Base-by-base conservation (phyloP, 2,329 filamentous ascomycete genomes). In the Fusarium bulbicola region DNA sequence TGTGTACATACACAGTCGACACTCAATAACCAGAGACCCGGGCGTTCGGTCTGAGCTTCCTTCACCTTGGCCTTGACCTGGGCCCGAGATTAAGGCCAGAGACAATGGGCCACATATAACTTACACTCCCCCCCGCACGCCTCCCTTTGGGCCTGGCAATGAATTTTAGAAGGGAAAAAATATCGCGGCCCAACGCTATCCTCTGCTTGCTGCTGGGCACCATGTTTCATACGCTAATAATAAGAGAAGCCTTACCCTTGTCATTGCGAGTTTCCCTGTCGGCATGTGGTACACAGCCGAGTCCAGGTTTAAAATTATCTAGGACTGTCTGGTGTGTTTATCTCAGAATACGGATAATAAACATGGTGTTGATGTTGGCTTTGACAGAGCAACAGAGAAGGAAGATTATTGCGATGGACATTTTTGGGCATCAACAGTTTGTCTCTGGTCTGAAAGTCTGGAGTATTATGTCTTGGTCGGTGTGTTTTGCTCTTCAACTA, bases 221-320 rank as follows among this genome's bases (percentile, higher is more conserved):
- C 75, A 73, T 76, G 74, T 76, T 77, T 76, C 74, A 73, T 74
- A 77, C 68, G 70, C 75, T 76, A 76, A 76, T 74, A 74, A 74
- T 64, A 68, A 74, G 63, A 68, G 74, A 76, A 72, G 62, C 64
- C 65, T 66, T 58, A 60, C 69, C 73, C 71, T 68, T 76, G 73
- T 65, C 57, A 68, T 42, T 52, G 63, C 61, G 49, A 71, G 59
- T 75, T 54, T 54, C 75, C 71, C 64, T 76, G 70, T 63, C 65
- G 72, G 60, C 66, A 74, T 77, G 74, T 63, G 67, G 69, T 72
- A 53, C 74, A 75, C 72, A 74, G 73, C 73, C 69, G 66, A 66
- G 63, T 62, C 59, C 52, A 72, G 53, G 73, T 52, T 52, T 52
- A 61, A 74, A 73, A 74, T 74, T 74, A 74, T 72, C 68, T 74